Evolutionary conservation across 164 flowering plant genomes (phyloP), one percentile per base, ranked within the genome.

Genomic region (Echeveria elegans): DNA sequence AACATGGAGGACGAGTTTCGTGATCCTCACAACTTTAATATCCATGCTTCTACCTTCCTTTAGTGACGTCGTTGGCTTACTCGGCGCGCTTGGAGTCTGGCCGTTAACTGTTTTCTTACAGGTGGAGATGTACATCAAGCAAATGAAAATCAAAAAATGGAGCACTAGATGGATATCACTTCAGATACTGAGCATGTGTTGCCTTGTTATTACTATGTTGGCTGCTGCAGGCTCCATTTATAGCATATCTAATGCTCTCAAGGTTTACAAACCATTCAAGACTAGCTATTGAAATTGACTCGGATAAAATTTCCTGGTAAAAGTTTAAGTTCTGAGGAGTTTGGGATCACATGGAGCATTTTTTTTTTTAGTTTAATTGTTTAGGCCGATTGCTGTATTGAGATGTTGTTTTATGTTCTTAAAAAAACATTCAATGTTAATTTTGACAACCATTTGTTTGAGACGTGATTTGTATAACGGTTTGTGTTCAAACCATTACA

Each of bases 81-180:
- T 83, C 5, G 86, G 86, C 45, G 84, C 86, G 1, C 7, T 63
- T 4, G 68, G 80, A 1, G 81, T 79, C 61, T 81, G 84, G 82
- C 86, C 82, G 18, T 37, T 79, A 68, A 75, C 78, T 0, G 74
- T 79, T 6, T 73, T 77, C 66, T 75, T 80, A 52, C 82, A 80
- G 0, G 41, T 80, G 2, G 75, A 81, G 72, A 83, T 83, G 86
- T 69, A 79, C 74, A 74, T 83, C 5, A 37, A 60, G 2, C 74
- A 65, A 61, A 70, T 64, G 14, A 79, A 68, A 58, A 70, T 80
- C 29, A 52, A 31, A 2, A 69, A 37, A 21, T 75, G 78, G 78
- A 70, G 73, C 37, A 28, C 40, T 11, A 66, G 50, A 60, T 76
- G 78, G 78, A 28, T 67, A 1, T 24, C 63, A 5, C 28, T 76